Conservation (phyloP, 768 basidiomycete genomes). For the Lactifluus echinatus region DNA sequence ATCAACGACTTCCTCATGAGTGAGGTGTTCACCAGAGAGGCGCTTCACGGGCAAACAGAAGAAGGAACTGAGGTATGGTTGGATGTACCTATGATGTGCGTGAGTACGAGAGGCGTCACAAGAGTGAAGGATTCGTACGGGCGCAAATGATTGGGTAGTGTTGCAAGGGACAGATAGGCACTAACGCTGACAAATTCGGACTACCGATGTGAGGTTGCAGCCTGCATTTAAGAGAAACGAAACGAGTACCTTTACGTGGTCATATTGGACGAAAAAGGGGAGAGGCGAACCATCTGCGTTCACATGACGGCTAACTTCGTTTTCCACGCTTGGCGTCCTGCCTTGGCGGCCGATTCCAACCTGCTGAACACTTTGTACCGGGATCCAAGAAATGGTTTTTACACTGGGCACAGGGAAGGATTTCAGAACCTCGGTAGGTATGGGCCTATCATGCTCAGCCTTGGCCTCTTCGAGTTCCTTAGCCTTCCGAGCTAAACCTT, state of each 20-base stretch:
- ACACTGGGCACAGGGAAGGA: conserved; percentile 89
- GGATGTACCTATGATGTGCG: conserved; percentile 48
- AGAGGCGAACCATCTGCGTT: conserved; percentile 55
- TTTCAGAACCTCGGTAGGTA: conserved; percentile 73
- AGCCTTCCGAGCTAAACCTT: conserved; percentile 66
- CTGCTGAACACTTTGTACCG: conserved; percentile 60
- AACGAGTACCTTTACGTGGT: conserved; percentile 71
- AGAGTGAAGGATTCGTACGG: conserved; percentile 41
- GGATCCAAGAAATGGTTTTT: conserved; percentile 88
- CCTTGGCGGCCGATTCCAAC: conserved; percentile 40
- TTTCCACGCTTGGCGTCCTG: conserved; percentile 26
- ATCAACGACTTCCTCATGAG: conserved; percentile 87
- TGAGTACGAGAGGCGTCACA: conserved; percentile 1
- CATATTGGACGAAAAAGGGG: conserved; percentile 89
- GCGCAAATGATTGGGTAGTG: conserved; percentile 64
- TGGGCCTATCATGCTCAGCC: conserved; percentile 72
- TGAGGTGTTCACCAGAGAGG: conserved; percentile 56
- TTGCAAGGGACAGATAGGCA: conserved; percentile 67
- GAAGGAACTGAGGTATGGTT: conserved; percentile 72
- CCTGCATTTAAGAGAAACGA: not conserved
- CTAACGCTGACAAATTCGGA: conserved; percentile 88
- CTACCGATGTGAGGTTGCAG: conserved; percentile 31
- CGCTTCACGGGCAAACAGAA: conserved; percentile 80
- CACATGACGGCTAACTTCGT: conserved; percentile 53
- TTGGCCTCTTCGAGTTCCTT: conserved; percentile 73